These are phyloP conservation scores for Tuber magnatum DNA, from an alignment of 495 filamentous ascomycete genomes.

Conservation along the genomic window DNA sequence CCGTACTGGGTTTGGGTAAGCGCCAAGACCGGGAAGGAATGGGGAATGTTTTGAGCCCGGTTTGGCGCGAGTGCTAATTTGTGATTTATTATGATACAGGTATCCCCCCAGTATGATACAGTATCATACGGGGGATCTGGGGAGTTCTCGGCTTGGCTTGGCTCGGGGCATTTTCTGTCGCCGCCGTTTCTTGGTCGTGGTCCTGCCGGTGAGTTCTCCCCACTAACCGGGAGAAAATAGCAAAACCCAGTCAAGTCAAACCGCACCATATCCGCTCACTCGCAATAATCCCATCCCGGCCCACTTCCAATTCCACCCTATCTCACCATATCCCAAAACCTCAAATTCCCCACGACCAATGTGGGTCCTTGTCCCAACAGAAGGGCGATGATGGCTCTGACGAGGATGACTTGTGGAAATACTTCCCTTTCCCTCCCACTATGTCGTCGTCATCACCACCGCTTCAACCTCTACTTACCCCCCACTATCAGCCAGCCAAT, in stretches of 20 bases:
- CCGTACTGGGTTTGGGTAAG: not conserved
- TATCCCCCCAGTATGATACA: too few relatives aligned
- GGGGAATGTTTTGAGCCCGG: not conserved
- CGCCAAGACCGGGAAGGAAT: not conserved
- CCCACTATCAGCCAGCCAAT: not conserved
- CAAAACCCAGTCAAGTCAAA: not conserved
- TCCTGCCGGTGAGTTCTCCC: not conserved
- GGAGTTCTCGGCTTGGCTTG: not conserved
- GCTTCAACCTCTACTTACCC: not conserved
- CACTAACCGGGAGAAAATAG: not conserved
- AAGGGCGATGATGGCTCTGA: not conserved
- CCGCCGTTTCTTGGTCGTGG: too few relatives aligned
- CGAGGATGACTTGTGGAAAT: not conserved
- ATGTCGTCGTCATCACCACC: not conserved
- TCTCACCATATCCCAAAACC: not conserved
- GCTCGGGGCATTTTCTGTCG: not conserved
- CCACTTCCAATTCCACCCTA: not conserved
- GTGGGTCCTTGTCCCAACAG: not conserved
- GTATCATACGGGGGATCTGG: not conserved
- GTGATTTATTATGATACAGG: not conserved
- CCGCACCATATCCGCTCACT: not conserved
- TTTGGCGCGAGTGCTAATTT: not conserved
- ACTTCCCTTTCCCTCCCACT: not conserved
- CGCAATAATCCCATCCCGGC: not conserved
- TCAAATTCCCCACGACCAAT: not conserved